Evolutionary conservation across 495 filamentous ascomycete genomes (phyloP).

Genomic region (Aspergillus haitiensis): DNA sequence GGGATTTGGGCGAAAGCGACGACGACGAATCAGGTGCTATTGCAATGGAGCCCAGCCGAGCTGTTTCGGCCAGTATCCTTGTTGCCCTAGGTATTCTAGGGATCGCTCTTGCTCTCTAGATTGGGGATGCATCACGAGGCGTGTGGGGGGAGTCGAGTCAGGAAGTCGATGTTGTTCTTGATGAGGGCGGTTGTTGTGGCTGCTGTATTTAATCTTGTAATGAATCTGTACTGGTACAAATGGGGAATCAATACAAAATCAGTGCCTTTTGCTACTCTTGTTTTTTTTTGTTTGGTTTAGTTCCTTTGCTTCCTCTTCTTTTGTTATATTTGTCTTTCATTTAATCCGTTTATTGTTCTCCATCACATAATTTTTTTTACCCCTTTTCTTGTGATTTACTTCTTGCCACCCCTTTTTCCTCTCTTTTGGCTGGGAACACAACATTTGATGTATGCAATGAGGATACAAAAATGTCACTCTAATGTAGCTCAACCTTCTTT

Average conservation of each 20-base stretch:
- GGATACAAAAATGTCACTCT: no score
- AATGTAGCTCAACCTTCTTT: no score
- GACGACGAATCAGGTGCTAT: constrained; percentile 2
- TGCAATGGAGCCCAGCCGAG: background rate
- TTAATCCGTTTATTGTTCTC: no score
- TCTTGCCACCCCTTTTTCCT: no score
- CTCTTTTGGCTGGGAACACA: no score
- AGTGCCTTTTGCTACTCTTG: no score
- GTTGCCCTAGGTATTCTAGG: background rate
- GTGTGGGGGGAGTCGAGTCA: background rate
- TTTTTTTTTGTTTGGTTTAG: no score
- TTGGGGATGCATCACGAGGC: background rate
- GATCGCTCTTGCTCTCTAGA: background rate
- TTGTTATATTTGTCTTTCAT: no score
- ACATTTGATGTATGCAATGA: no score
- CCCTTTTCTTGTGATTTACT: no score
- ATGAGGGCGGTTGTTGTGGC: background rate
- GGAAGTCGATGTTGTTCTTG: background rate
- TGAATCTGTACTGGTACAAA: background rate
- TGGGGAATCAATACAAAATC: background rate
- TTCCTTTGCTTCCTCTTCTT: no score
- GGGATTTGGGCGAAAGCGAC: background rate
- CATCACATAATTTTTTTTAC: no score
- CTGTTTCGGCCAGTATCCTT: background rate
- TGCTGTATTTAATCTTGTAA: background rate